Base-by-base conservation (phyloP, 495 filamentous ascomycete genomes). In the Penicillium antarcticum region DNA sequence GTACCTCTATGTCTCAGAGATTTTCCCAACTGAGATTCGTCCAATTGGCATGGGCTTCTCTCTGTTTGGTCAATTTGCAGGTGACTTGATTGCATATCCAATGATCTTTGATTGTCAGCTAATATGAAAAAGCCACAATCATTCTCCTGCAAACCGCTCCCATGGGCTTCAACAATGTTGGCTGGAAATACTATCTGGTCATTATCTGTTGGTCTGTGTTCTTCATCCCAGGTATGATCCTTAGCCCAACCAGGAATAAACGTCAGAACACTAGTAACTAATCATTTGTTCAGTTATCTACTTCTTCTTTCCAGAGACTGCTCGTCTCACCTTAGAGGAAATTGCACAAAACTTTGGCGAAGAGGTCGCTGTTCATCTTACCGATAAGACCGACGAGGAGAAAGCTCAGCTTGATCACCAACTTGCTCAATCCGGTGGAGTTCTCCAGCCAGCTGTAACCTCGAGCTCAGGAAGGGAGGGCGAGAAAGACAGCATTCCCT, bases 261-360 rank as follows among this genome's bases (percentile, higher is more conserved):
- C 5, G 21, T 29, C 9, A 7, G 8, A 29, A 8, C 26, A 9
- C 26, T 9, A 10, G 26, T 14, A 9, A 19, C 23, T 24, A 23
- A 47, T 29, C 21, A 51, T 18, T 11, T n/a, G 3, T 29, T 2
- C 48, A 64, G 61, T 69, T 9, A 75, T 78, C 46, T 79, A 77
- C 54, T 76, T 78, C 52, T 75, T 80, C 59, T 82, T 80, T 51
- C 77, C 79, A 0, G 80, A 83, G 53, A 82, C 80, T 2, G 81
- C 80, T 39, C 76, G 73, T 1, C 57, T 78, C 46, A 80, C 75
- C 0, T 57, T 78, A 8, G 75, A 79, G 45, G 75, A 78, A 42
- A 73, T 79, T 34, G 74, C 72, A n/a, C 59, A 61, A 50, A 66
- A 65, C 40, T 73, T 73, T 29, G 69, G 68, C n/a, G 69, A 73